Conservation (phyloP, 2,329 filamentous ascomycete species). For the Cercospora citrullina region DNA sequence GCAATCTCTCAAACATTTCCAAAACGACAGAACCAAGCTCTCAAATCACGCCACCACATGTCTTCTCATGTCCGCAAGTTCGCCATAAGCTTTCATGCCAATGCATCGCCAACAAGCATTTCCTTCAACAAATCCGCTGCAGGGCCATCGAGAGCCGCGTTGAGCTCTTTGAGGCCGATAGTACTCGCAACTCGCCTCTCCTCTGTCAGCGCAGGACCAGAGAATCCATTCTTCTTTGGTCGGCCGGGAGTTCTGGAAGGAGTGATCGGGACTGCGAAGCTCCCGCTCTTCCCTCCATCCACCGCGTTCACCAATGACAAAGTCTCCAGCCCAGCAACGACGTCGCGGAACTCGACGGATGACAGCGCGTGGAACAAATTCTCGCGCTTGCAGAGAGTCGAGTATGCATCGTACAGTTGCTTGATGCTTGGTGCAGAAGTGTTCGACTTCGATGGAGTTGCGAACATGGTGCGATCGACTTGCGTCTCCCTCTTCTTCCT, state of each 20-base stretch:
- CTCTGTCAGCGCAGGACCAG: slow-evolving; percentile 54
- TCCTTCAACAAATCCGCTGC: slow-evolving; percentile 41
- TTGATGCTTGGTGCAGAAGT: slow-evolving; percentile 73
- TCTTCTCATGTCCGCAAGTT: background rate
- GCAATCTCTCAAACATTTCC: background rate
- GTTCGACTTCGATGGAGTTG: slow-evolving; percentile 46
- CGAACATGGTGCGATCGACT: slow-evolving; percentile 33
- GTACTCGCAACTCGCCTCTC: slow-evolving; percentile 52
- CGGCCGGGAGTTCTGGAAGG: slow-evolving; percentile 65
- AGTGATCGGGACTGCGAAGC: slow-evolving; percentile 59
- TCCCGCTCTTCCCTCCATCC: slow-evolving; percentile 67
- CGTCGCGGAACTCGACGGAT: slow-evolving; percentile 89
- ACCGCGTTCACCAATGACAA: slow-evolving; percentile 73
- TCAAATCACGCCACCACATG: background rate
- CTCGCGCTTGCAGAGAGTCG: slow-evolving; percentile 77
- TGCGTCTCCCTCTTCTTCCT: slow-evolving; percentile 61
- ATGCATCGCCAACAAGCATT: slow-evolving; percentile 38
- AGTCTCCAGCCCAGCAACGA: slow-evolving; percentile 85
- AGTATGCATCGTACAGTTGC: slow-evolving; percentile 80
- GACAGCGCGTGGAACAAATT: slow-evolving; percentile 88
- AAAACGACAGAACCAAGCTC: background rate
- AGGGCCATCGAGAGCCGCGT: slow-evolving; percentile 37
- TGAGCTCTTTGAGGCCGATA: slow-evolving; percentile 40
- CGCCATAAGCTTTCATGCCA: slow-evolving; percentile 4
- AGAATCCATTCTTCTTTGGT: slow-evolving; percentile 44